Percentiles rank a stretch among this genome's conserved stretches.
Evolutionary conservation across 2,329 filamentous ascomycete genomes (phyloP).

Genomic region (Helminthosporium solani): DNA sequence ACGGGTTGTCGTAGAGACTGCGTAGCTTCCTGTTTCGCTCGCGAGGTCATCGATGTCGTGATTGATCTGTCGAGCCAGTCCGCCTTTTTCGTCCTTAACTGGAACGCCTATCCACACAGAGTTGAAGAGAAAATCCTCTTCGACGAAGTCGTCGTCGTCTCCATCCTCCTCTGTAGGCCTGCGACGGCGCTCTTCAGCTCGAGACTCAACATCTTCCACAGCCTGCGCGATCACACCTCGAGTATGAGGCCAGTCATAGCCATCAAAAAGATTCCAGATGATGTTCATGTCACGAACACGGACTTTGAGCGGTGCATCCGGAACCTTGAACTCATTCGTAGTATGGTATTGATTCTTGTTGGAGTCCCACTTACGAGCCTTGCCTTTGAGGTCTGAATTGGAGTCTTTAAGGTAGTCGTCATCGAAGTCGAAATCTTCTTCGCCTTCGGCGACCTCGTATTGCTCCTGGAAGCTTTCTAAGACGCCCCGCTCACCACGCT

Average conservation of each 20-base stretch:
- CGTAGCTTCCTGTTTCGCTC: slow-evolving; percentile 87
- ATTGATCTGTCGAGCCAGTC: slow-evolving; percentile 73
- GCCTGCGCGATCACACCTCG: slow-evolving; percentile 83
- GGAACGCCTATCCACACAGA: slow-evolving; percentile 97
- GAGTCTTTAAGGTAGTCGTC: slow-evolving; percentile 72
- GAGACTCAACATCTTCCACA: slow-evolving; percentile 82
- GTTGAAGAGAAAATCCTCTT: slow-evolving; percentile 96
- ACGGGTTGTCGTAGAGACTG: slow-evolving; percentile 58
- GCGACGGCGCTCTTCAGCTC: slow-evolving; percentile 72
- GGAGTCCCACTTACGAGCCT: slow-evolving; percentile 79
- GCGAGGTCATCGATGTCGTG: slow-evolving; percentile 64
- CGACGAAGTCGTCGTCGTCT: slow-evolving; percentile 65
- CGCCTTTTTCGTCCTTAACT: slow-evolving; percentile 77
- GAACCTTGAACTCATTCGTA: slow-evolving; percentile 61
- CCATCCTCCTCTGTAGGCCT: slow-evolving; percentile 66
- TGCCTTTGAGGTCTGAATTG: slow-evolving; percentile 61
- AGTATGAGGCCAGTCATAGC: slow-evolving; percentile 92
- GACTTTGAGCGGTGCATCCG: slow-evolving; percentile 71
- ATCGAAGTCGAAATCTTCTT: slow-evolving; percentile 68
- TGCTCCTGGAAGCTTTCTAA: slow-evolving; percentile 56
- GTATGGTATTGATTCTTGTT: slow-evolving; percentile 71
- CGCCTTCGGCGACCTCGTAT: slow-evolving; percentile 56
- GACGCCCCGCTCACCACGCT: slow-evolving; percentile 41
- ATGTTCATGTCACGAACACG: slow-evolving; percentile 83
- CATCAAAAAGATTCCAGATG: slow-evolving; percentile 97